A percentile compares a stretch with the other conserved stretches of the same genome.
Evolutionary conservation across 2,329 filamentous ascomycete genomes (phyloP).

Genomic region (Penicillium aurantiogriseum): DNA sequence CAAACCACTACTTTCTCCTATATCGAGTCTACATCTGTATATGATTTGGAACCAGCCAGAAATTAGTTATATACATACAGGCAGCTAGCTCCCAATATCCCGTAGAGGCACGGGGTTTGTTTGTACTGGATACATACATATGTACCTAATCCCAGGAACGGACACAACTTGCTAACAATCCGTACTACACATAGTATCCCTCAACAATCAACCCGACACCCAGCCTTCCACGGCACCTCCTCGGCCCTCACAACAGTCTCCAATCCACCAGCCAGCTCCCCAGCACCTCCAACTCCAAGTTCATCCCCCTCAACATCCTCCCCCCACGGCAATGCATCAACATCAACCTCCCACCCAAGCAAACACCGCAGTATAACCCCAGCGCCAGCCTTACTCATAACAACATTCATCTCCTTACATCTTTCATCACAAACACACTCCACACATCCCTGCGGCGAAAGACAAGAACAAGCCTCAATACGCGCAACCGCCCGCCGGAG

Average conservation of each 20-base stretch:
- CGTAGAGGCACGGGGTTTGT: too few relatives aligned
- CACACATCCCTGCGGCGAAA: slow-evolving; percentile 68
- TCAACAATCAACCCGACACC: slow-evolving; percentile 13
- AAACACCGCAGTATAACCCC: slow-evolving; percentile 76
- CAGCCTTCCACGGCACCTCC: slow-evolving; percentile 53
- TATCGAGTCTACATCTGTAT: background rate
- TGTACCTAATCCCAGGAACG: background rate
- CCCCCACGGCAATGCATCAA: slow-evolving; percentile 83
- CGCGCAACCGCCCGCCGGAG: slow-evolving; percentile 72
- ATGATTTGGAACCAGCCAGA: background rate
- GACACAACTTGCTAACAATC: background rate
- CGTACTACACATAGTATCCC: background rate
- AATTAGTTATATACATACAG: background rate
- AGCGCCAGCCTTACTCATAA: slow-evolving; percentile 90
- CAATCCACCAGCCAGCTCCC: slow-evolving; percentile 64
- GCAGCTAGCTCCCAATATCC: background rate
- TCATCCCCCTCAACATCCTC: slow-evolving; percentile 74
- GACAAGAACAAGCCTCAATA: slow-evolving; percentile 72
- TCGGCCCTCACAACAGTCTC: slow-evolving; percentile 78
- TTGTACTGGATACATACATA: too few relatives aligned
- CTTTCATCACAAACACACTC: slow-evolving; percentile 85
- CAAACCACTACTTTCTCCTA: background rate
- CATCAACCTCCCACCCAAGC: slow-evolving; percentile 72
- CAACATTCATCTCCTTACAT: slow-evolving; percentile 82
- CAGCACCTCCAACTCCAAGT: slow-evolving; percentile 51